phyloP scores from a whole-genome alignment of 176 grass and related monocot species.

The Triticum turgidum region DNA sequence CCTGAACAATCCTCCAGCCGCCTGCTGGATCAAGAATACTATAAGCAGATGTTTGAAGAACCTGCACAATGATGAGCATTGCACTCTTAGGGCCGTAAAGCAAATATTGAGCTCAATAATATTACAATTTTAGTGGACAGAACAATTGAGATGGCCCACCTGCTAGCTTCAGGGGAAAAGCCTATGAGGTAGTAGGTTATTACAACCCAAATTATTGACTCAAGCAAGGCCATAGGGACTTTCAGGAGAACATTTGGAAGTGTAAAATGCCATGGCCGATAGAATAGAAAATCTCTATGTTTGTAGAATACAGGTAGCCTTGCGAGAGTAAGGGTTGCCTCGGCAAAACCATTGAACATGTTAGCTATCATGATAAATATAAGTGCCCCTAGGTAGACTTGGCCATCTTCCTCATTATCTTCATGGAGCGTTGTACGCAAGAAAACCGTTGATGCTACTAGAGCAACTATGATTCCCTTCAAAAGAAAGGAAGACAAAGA shows the following conservation, averaged over 20 bases:
- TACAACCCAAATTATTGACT: slow-evolving; percentile 67
- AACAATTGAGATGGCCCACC: slow-evolving; percentile 32
- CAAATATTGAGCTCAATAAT: slow-evolving; percentile 15
- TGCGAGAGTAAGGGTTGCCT: slow-evolving; percentile 58
- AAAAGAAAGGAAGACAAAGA: slow-evolving; percentile 33
- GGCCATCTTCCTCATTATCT: slow-evolving; percentile 54
- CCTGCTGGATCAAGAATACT: slow-evolving; percentile 85
- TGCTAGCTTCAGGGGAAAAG: slow-evolving; percentile 87
- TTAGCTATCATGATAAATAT: slow-evolving; percentile 78
- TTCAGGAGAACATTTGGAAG: slow-evolving; percentile 78
- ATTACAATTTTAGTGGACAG: slow-evolving; percentile 12
- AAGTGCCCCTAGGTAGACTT: slow-evolving; percentile 82
- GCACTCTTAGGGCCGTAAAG: slow-evolving; percentile 12
- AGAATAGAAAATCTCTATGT: slow-evolving; percentile 87
- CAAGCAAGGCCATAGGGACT: slow-evolving; percentile 67
- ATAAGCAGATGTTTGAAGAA: slow-evolving; percentile 91
- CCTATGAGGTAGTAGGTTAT: slow-evolving; percentile 84
- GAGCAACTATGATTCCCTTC: slow-evolving; percentile 61
- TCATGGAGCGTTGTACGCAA: slow-evolving; percentile 59
- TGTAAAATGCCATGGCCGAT: slow-evolving; percentile 70
- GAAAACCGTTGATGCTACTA: slow-evolving; percentile 72
- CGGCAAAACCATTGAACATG: slow-evolving; percentile 91
- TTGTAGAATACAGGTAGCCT: slow-evolving; percentile 90
- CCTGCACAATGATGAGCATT: slow-evolving; percentile 45
- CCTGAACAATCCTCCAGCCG: slow-evolving; percentile 83